These are phyloP conservation scores for Umbelopsis ramanniana DNA, from an alignment of 192 early-diverging fungal genomes.

Conservation along the genomic window DNA sequence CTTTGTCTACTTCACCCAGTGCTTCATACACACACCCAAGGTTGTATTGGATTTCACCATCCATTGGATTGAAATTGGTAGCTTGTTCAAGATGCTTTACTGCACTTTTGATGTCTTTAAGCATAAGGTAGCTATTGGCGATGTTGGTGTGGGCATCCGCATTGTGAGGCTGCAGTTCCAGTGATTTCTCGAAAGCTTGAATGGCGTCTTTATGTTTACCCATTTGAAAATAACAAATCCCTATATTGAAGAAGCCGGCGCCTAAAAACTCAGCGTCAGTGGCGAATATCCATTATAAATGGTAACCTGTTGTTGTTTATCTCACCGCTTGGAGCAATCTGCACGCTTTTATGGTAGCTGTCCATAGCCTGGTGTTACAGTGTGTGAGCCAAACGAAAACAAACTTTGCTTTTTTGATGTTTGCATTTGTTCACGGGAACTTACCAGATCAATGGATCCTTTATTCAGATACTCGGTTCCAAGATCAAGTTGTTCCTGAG, in stretches of 20 bases:
- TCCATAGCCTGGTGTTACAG: conserved; percentile 34
- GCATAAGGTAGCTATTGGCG: conserved; percentile 61
- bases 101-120: conserved; percentile 52
- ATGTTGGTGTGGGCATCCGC: conserved; percentile 75
- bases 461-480: conserved; percentile 35
- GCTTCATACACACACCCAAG: conserved; percentile 69
- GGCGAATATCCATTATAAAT: background rate
- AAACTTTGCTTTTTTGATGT: background rate
- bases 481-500: conserved; percentile 33
- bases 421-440: background rate
- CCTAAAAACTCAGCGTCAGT: background rate
- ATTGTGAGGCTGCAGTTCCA: conserved; percentile 54
- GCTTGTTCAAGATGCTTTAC: conserved; percentile 62
- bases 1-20: conserved; percentile 53
- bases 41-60: conserved; percentile 72
- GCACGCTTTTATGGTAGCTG: conserved; percentile 40
- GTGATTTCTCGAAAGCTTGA: conserved; percentile 59
- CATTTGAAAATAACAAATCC: conserved; percentile 48
- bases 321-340: conserved; percentile 35
- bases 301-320: background rate
- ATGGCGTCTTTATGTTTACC: conserved; percentile 61
- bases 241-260: conserved; percentile 42
- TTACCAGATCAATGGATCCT: conserved; percentile 42
- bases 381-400: background rate
- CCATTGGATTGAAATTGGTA: conserved; percentile 59